Evolutionary conservation across 495 filamentous ascomycete genomes (phyloP).

Genomic region (Hypomontagnella submonticulosa): DNA sequence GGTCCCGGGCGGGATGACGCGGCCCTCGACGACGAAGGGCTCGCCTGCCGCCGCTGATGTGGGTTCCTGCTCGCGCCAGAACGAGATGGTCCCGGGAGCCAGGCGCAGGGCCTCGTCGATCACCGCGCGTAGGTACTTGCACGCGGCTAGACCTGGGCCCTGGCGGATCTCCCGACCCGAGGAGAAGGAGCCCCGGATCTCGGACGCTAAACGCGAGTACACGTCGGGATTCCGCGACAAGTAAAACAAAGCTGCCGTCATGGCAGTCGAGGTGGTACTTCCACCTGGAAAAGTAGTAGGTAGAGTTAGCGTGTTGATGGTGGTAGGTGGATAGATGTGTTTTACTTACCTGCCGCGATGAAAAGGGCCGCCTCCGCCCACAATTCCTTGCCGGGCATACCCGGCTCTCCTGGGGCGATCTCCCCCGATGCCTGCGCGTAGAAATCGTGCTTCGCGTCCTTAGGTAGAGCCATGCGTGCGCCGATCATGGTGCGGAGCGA

Average conservation of each 20-base stretch:
- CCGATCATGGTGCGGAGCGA: conserved; percentile 4
- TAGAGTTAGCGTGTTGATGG: background rate
- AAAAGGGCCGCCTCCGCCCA: conserved; percentile 13
- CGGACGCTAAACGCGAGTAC: background rate
- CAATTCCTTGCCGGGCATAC: background rate
- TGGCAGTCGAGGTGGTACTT: background rate
- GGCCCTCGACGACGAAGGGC: conserved; percentile 1
- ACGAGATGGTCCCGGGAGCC: background rate
- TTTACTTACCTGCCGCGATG: conserved; percentile 3
- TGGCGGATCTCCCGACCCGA: background rate
- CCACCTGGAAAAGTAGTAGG: background rate
- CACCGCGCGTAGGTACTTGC: background rate
- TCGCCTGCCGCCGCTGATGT: background rate
- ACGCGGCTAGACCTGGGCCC: background rate
- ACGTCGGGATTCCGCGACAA: background rate
- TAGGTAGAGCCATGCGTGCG: conserved; percentile 26
- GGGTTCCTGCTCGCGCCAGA: background rate
- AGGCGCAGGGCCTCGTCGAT: conserved; percentile 3
- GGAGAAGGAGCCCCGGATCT: background rate
- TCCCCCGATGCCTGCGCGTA: conserved; percentile 53
- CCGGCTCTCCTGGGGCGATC: conserved; percentile 36
- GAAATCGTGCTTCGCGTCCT: conserved; percentile 36
- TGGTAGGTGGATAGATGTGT: background rate
- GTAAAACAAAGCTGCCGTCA: background rate
- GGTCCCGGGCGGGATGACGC: background rate